Conservation (phyloP, 1,284 basidiomycete genomes). For the Cutaneotrichosporon cutaneum region DNA sequence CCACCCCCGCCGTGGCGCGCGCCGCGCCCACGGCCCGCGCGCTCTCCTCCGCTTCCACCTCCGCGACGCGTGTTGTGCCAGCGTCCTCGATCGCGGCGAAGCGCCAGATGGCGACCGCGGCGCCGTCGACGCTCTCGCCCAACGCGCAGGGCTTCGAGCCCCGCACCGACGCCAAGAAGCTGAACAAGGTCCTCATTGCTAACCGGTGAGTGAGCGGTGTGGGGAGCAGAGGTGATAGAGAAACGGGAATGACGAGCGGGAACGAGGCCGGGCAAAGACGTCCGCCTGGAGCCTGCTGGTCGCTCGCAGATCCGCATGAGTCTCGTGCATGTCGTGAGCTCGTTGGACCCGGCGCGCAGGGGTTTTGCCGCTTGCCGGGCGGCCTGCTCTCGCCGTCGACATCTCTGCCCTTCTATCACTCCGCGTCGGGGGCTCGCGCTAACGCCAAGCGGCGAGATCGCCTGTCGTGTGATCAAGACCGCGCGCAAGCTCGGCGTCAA, state of each 20-base stretch:
- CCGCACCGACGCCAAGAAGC: conserved; percentile 27
- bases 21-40: conserved; percentile 12
- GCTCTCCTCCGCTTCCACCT: conserved; percentile 4
- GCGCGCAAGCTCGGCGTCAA: conserved; percentile 80
- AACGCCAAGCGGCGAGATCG: conserved; percentile 71
- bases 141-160: conserved; percentile 14
- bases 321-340: not conserved
- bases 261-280: too few relatives aligned
- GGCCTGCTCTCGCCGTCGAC: not conserved
- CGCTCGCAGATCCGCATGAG: not conserved
- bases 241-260: too few relatives aligned
- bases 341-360: too few relatives aligned
- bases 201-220: conserved; percentile 60
- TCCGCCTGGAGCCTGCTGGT: too few relatives aligned
- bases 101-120: conserved; percentile 13
- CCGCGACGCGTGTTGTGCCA: not conserved
- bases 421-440: too few relatives aligned
- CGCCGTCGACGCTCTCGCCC: conserved; percentile 8
- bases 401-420: too few relatives aligned
- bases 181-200: conserved; percentile 75
- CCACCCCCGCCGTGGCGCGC: conserved; percentile 2
- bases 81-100: not conserved
- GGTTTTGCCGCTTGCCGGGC: too few relatives aligned
- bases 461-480: conserved; percentile 88
- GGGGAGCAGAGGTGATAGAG: not conserved